Evolutionary conservation across 495 filamentous ascomycete species (phyloP).

Genomic region (Evernia prunastri): DNA sequence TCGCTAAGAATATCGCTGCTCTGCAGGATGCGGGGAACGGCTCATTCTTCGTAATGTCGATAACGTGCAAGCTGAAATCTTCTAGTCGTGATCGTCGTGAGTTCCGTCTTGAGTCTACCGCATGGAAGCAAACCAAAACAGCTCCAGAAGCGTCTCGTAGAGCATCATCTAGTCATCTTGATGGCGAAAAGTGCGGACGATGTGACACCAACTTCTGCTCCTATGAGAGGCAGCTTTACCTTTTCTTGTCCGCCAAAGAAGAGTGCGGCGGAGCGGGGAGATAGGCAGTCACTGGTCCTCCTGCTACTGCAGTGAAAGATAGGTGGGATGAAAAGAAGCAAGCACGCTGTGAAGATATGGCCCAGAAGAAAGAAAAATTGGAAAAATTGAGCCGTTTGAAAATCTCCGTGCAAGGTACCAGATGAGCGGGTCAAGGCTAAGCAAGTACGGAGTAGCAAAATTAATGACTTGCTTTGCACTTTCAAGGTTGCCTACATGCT

Average conservation of each 20-base stretch:
- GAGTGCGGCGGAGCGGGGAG: background rate
- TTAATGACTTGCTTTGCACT: background rate
- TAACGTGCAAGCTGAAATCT: background rate
- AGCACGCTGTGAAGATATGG: background rate
- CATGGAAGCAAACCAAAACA: background rate
- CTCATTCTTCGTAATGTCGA: conserved; percentile 1
- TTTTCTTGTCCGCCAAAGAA: background rate
- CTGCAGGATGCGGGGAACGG: background rate
- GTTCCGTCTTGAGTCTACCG: background rate
- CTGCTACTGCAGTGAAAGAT: background rate
- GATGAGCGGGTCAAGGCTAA: conserved; percentile 11
- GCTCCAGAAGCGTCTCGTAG: background rate
- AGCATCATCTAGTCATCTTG: background rate
- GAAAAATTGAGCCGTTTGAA: conserved; percentile 15
- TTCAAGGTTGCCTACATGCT: background rate
- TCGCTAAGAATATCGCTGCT: background rate
- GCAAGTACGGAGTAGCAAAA: background rate
- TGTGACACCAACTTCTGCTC: background rate
- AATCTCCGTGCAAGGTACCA: conserved; percentile 20
- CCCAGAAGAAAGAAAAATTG: background rate
- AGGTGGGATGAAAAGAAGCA: background rate
- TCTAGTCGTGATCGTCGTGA: background rate
- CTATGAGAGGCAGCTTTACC: background rate
- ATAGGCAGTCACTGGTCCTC: background rate
- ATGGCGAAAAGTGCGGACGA: background rate